These are phyloP conservation scores for Auricularia cornea DNA, from an alignment of 768 basidiomycete species.

Conservation along the genomic window DNA sequence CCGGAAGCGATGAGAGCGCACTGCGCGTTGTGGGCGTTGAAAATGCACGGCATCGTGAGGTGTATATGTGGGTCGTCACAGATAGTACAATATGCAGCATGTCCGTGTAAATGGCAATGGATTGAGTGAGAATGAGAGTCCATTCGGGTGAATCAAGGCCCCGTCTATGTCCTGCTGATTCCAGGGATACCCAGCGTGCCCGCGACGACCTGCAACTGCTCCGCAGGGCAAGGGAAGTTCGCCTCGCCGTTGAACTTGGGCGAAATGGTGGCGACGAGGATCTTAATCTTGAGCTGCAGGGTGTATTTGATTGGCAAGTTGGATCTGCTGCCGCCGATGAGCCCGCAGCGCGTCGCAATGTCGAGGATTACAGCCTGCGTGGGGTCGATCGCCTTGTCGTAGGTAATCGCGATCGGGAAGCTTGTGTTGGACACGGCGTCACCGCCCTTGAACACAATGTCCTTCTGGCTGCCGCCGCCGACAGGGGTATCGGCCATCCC, in stretches of 20 bases:
- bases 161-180: background rate
- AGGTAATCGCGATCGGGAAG: conserved; percentile 4
- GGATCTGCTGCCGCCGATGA: background rate
- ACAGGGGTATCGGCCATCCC: background rate
- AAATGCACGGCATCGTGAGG: no score
- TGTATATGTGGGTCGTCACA: no score
- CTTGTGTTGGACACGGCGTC: background rate
- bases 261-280: background rate
- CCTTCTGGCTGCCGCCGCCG: background rate
- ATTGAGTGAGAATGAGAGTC: background rate
- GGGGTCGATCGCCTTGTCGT: conserved; percentile 1
- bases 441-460: background rate
- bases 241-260: background rate
- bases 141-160: background rate
- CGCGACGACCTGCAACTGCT: background rate
- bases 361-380: background rate
- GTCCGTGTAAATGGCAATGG: background rate
- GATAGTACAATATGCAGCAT: background rate
- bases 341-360: background rate
- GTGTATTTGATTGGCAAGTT: conserved; percentile 4
- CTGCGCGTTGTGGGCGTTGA: no score
- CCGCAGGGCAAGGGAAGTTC: conserved; percentile 3
- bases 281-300: conserved; percentile 4
- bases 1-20: no score
- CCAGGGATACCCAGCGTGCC: background rate